phyloP scores from a whole-genome alignment of 2,329 filamentous ascomycete species.

The Neoscytalidium dimidiatum region DNA sequence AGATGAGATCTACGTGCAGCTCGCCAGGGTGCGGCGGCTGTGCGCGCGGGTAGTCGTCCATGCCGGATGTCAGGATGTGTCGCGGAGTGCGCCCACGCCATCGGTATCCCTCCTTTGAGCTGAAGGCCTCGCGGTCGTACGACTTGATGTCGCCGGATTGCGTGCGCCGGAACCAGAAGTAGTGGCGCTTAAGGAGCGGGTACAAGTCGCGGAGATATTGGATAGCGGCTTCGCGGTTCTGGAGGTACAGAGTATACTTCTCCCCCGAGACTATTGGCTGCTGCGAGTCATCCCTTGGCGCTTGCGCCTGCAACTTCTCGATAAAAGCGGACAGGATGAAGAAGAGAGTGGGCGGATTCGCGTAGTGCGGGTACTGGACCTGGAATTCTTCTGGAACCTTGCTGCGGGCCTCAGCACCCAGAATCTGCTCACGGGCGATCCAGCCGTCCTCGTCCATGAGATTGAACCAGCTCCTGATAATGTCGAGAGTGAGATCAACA shows the following conservation, averaged over 20 bases:
- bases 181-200: conserved; percentile 84
- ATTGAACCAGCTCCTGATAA: conserved; percentile 93
- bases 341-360: conserved; percentile 94
- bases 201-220: conserved; percentile 77
- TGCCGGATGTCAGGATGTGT: conserved; percentile 87
- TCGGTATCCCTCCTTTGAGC: conserved; percentile 87
- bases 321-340: conserved; percentile 84
- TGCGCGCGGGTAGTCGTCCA: conserved; percentile 94
- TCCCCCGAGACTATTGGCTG: conserved; percentile 44
- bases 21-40: conserved; percentile 95
- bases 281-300: conserved; percentile 31
- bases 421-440: conserved; percentile 95
- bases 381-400: conserved; percentile 95
- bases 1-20: conserved; percentile 90
- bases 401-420: conserved; percentile 86
- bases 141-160: conserved; percentile 87
- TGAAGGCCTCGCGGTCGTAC: conserved; percentile 88
- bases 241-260: conserved; percentile 65
- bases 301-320: conserved; percentile 66
- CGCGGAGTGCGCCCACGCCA: conserved; percentile 88
- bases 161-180: conserved; percentile 92
- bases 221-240: conserved; percentile 67
- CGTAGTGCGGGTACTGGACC: conserved; percentile 94
- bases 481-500: conserved; percentile 79
- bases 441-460: conserved; percentile 96